phyloP scores from a whole-genome alignment of 2,329 filamentous ascomycete genomes.

The Verruconis gallopava region DNA sequence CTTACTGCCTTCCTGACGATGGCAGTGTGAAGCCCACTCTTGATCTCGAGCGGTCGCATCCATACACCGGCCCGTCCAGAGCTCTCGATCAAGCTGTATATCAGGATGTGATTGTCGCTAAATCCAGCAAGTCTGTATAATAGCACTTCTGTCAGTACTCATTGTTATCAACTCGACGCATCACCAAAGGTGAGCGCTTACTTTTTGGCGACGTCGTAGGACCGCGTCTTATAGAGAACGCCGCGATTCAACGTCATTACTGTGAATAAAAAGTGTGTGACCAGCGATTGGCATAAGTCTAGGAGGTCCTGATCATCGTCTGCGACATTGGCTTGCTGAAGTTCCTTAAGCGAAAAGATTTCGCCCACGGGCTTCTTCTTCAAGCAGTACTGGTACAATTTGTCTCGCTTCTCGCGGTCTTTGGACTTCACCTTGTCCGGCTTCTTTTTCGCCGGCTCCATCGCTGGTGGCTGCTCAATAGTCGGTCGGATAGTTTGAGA shows the following conservation, averaged over 20 bases:
- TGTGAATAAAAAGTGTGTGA: conserved; percentile 5
- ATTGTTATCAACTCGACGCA: no score
- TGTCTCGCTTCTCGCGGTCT: background rate
- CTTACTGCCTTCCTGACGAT: conserved; percentile 73
- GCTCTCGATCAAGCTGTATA: conserved; percentile 82
- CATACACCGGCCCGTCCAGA: conserved; percentile 78
- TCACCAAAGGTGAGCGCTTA: conserved; percentile 3
- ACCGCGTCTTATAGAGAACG: conserved; percentile 1
- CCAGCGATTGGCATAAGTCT: conserved; percentile 1
- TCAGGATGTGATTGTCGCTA: conserved; percentile 38
- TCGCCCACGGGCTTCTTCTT: conserved; percentile 7
- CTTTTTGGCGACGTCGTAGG: conserved; percentile 7
- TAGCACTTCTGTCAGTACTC: background rate
- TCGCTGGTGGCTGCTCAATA: background rate
- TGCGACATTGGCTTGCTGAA: conserved; percentile 5
- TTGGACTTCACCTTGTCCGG: background rate
- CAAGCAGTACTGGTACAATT: conserved; percentile 9
- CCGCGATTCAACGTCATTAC: background rate
- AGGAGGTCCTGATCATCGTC: conserved; percentile 5
- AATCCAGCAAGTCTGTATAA: background rate
- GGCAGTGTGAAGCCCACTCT: conserved; percentile 72
- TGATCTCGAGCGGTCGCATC: conserved; percentile 71
- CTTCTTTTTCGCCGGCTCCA: background rate
- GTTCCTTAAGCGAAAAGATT: conserved; percentile 7
- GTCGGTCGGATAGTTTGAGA: background rate